These are phyloP conservation scores for Pseudoneurospora amorphoporcata DNA, from an alignment of 495 filamentous ascomycete species.

Conservation along the genomic window DNA sequence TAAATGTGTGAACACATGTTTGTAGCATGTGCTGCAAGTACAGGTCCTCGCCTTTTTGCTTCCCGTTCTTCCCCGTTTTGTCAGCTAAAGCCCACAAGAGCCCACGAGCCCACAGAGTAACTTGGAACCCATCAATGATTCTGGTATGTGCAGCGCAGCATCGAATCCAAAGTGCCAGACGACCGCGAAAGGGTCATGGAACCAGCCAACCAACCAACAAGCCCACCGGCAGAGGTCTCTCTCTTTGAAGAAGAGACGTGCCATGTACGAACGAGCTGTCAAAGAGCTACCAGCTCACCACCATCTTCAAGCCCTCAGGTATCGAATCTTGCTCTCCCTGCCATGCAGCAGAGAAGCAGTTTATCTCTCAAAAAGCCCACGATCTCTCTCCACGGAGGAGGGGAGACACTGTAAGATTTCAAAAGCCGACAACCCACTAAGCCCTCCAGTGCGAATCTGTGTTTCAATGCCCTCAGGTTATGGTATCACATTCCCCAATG, in stretches of 20 bases:
- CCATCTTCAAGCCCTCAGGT: constrained; percentile 34
- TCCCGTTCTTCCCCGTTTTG: neutral
- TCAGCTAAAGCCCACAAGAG: constrained; percentile 28
- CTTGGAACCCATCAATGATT: constrained; percentile 18
- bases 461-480: constrained; percentile 27
- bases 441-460: constrained; percentile 29
- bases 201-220: neutral
- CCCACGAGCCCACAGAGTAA: constrained; percentile 34
- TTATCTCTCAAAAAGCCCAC: constrained; percentile 40
- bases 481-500: constrained; percentile 18
- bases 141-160: neutral
- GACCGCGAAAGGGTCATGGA: constrained; percentile 3
- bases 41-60: neutral
- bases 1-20: neutral
- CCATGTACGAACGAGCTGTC: constrained; percentile 25
- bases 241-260: constrained; percentile 1
- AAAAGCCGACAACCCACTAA: constrained; percentile 43
- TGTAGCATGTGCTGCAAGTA: neutral
- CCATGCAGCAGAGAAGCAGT: constrained; percentile 15
- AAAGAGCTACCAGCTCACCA: constrained; percentile 41
- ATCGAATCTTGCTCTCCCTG: constrained; percentile 30
- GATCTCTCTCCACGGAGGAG: constrained; percentile 17
- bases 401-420: constrained; percentile 27
- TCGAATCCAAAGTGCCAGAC: neutral
- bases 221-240: constrained; percentile 8